Base-by-base conservation (phyloP, 2,329 filamentous ascomycete species). In the Botrytis byssoidea region DNA sequence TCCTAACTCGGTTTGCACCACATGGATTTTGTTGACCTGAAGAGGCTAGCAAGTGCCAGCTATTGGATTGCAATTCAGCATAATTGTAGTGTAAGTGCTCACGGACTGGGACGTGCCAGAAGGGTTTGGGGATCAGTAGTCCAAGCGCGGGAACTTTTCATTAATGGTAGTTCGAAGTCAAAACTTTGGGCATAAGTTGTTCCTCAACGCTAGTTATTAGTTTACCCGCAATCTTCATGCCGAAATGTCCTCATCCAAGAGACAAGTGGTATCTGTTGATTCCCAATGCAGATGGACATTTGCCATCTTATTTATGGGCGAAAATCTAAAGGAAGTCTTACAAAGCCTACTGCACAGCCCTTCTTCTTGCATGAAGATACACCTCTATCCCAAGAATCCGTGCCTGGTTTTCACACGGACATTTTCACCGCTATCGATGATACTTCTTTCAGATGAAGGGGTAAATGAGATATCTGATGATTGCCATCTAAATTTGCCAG, bases 81-180 rank as follows among this genome's bases (percentile, higher is more conserved):
- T 44, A 29, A 20, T 40, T n/a, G 22, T 44, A 16, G 44, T 66
- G 32, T 9, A 25, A 48, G 22, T 16, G 32, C 22, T 51, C 64
- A 67, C 12, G 44, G 44, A 67, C 20, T 67, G 32, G 32, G 48
- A 67, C 20, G 44, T 67, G 44, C 64, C 64, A 51, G 14, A 67
- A n/a, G 22, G 35, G 64, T 67, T 67, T 67, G 64, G 64, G 44
- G 44, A 67, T n/a, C 64, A 51, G 32, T 51, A 37, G 44, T 66
- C 64, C 29, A 35, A 51, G 14, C 37, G 64, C 32, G 64, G 64
- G 64, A 37, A 67, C 29, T 51, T 35, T 12, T 51, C 46, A 40
- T 32, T 51, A 37, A 18, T 37, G 44, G 22, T 51, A 67, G 64
- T 67, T 67, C 44, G 6, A 63, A 70, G 18, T 35, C 35, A 32